Conservation (phyloP, 1,284 basidiomycete species). For the Ceratobasidium theobromae region DNA sequence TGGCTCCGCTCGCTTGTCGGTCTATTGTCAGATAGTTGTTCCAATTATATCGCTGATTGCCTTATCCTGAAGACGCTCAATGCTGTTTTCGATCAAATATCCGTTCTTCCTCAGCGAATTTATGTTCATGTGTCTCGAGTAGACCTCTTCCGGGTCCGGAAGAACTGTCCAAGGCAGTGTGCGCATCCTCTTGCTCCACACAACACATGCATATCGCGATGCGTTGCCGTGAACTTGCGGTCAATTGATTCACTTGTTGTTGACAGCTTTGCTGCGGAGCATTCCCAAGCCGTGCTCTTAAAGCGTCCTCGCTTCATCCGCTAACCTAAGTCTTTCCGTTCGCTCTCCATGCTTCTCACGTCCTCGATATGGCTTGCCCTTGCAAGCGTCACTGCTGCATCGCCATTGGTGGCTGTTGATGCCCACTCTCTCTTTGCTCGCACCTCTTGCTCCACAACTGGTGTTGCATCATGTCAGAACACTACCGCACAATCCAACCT, state of each 20-base stretch:
- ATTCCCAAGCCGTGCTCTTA: neutral
- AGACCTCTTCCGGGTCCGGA: neutral
- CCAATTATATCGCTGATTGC: neutral
- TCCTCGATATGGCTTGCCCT: neutral
- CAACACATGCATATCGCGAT: conserved; percentile 8
- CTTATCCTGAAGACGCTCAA: neutral
- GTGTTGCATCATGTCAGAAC: conserved; percentile 35
- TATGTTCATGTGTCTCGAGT: conserved; percentile 3
- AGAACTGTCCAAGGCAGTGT: neutral
- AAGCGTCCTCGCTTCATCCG: neutral
- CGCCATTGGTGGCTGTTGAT: conserved; percentile 11
- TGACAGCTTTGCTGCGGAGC: conserved; percentile 5
- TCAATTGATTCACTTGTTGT: neutral
- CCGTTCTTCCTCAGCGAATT: neutral
- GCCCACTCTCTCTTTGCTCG: conserved; percentile 30
- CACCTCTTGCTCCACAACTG: conserved; percentile 26
- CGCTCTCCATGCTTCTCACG: neutral
- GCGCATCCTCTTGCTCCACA: conserved; percentile 12
- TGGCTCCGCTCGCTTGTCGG: neutral
- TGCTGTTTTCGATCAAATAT: conserved; percentile 2
- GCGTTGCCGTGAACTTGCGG: conserved; percentile 6
- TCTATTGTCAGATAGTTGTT: neutral
- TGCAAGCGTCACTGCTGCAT: neutral
- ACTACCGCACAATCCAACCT: conserved; percentile 35
- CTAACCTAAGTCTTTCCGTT: too few species aligned